Evolutionary conservation across 2,329 filamentous ascomycete species (phyloP), one percentile per base, ranked within the genome.

Genomic region (Daldinia sp.): DNA sequence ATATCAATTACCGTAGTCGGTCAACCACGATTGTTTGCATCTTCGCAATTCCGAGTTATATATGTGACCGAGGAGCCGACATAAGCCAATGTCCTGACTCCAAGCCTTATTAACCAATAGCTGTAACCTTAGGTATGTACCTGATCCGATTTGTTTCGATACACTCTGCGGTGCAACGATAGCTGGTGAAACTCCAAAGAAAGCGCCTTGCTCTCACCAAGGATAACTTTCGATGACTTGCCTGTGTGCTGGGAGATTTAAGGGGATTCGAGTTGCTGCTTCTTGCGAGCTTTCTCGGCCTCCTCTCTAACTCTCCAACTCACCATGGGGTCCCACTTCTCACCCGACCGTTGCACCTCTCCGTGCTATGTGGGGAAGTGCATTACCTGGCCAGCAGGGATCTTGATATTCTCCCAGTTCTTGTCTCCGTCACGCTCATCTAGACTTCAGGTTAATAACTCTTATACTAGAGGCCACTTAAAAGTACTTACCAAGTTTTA

Each of bases 401-500:
- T 76, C 25, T 69, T 63, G 34, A 69, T 71, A 25, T 77, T 75
- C 37, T 72, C 70, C 76, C 76, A 78, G 62, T 78, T 77, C 53
- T 68, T 67, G 48, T 77, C 73, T 23, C 64, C 73, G 6, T 67
- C 68, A 19, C 73, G 73, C 49, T 71, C 64, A n/a, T 61, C 68
- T 62, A 52, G 13, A 19, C 8, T 35, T 27, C 9, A 9, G 15
- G 48, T 66, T 50, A 61, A 37, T 37, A 43, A 25, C 32, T 13
- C 8, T 7, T 15, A 11, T 37, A 17, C 13, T 4, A 23, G n/a
- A 11, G 13, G 17, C 15, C 21, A 2, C 10, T 4, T 25, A 5
- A 7, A 37, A 58, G n/a, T n/a, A 57, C 60, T 3, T 69, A 68
- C 68, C 67, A 17, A 65, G 63, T 43, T 69, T 68, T 29, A 80